Base-by-base conservation (phyloP, 139 green algal species). In the Volvox reticuliferus region DNA sequence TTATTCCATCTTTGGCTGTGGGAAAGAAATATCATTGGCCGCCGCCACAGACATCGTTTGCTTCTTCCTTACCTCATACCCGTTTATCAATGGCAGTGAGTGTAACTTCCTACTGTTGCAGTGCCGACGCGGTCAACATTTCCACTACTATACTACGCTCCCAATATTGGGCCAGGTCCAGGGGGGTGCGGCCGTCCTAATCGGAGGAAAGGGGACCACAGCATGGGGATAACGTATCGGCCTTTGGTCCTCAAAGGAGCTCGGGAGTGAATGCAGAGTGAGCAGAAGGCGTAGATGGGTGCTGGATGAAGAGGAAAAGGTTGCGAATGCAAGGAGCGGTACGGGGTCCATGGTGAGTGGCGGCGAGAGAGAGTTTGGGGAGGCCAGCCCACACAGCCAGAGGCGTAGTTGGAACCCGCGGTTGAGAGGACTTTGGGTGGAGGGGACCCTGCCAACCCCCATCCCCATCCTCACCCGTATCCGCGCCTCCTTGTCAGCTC, bases 101-200 rank as follows among this genome's bases (percentile, higher is more conserved):
- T 21, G 30, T 17, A 1, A 37, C 75, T 33, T 55, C 30, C 33
- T 82, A 61, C 33, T 62, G 33, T 36, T n/a, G 77, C 35, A 36
- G 18, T 32, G 28, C 33, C 12, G 32, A 55, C 0, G 79, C 79
- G 35, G 50, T 50, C 26, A 87, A 33, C 82, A 87, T 61, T 21
- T 87, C 82, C 30, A 87, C 62, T 5, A 87, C 82, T 9, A 68
- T 67, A 30, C 30, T 87, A 2, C 82, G 62, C 19, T 77, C 82
- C 82, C 82, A 87, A 32, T 87, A 77, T 12, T 61, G 20, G 0
- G 82, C 82, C 19, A 87, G 82, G 82, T 87, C 82, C 32, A 76
- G 62, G 0, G 82, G 17, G 62, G 82, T 87, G 82, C 82, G 82
- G 1, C 82, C 82, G 62, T 87, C 82, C 79, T 86, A 50, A 20